Conservation (phyloP, 805 yeast species). For the Blastobotrys peoriensis region DNA sequence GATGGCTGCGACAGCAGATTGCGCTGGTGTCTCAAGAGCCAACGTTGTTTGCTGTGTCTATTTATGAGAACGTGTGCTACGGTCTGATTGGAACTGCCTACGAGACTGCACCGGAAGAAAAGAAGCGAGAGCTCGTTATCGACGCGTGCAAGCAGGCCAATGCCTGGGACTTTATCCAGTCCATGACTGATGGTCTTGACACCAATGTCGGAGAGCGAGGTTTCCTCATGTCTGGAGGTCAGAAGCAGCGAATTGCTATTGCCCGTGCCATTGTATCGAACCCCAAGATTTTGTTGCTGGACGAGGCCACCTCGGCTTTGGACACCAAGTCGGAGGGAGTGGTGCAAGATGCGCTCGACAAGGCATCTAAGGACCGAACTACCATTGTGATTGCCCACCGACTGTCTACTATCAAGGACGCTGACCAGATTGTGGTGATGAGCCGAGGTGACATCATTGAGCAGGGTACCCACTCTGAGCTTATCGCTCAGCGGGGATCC, state of each 20-base stretch:
- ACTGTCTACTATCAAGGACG: slow-evolving; percentile 49
- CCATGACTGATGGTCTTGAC: slow-evolving; percentile 73
- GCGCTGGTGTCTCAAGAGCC: slow-evolving; percentile 97
- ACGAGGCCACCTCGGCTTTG: slow-evolving; percentile 60
- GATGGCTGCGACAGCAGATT: slow-evolving; percentile 64
- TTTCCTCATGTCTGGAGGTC: slow-evolving; percentile 61
- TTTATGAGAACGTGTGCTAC: slow-evolving; percentile 79
- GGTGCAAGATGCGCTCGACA: slow-evolving; percentile 37
- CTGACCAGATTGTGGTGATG: slow-evolving; percentile 50
- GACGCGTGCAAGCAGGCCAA: slow-evolving; percentile 35
- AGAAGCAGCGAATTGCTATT: slow-evolving; percentile 65
- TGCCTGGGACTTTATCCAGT: slow-evolving; percentile 39
- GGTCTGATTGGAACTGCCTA: slow-evolving; percentile 72
- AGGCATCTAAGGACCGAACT: slow-evolving; percentile 34
- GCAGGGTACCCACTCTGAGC: slow-evolving; percentile 37
- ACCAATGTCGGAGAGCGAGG: slow-evolving; percentile 64
- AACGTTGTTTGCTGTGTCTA: slow-evolving; percentile 83
- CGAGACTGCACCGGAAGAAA: slow-evolving; percentile 41
- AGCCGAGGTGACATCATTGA: slow-evolving; percentile 45
- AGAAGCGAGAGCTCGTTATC: slow-evolving; percentile 32
- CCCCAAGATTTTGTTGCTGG: slow-evolving; percentile 54
- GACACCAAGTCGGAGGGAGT: slow-evolving; percentile 42
- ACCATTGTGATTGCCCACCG: slow-evolving; percentile 57
- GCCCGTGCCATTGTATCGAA: slow-evolving; percentile 62
- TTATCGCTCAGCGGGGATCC: slow-evolving; percentile 27